phyloP scores from a whole-genome alignment of 768 basidiomycete species.

The Boletus speciosus region DNA sequence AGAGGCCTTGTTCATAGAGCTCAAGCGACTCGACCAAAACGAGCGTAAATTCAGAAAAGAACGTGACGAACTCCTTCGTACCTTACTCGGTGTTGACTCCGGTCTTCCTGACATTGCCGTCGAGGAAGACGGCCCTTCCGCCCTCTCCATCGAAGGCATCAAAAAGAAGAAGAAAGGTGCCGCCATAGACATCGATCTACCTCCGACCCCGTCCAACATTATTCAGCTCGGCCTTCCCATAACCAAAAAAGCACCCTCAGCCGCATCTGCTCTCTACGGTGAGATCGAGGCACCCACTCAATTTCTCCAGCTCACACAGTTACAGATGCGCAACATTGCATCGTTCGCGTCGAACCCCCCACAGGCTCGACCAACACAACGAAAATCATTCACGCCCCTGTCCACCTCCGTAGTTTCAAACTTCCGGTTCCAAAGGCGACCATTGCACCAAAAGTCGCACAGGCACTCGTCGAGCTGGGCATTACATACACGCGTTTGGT shows the following conservation, averaged over 20 bases:
- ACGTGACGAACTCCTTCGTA: constrained; percentile 81
- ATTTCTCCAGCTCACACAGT: constrained; percentile 14
- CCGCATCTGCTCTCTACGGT: constrained; percentile 63
- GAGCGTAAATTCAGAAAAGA: constrained; percentile 86
- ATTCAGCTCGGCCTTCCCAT: constrained; percentile 37
- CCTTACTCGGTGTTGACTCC: constrained; percentile 81
- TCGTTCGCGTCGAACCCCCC: constrained; percentile 61
- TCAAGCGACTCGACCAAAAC: constrained; percentile 92
- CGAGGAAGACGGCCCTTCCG: constrained; percentile 56
- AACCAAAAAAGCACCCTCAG: constrained; percentile 39
- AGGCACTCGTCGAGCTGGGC: constrained; percentile 73
- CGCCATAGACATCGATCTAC: constrained; percentile 31
- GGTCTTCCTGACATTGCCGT: constrained; percentile 71
- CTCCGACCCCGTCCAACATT: constrained; percentile 34
- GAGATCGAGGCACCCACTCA: constrained; percentile 4
- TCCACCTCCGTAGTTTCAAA: constrained; percentile 83
- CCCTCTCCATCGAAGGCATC: constrained; percentile 42
- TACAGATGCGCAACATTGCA: constrained; percentile 68
- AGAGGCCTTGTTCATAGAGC: constrained; percentile 89
- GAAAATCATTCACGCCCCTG: constrained; percentile 78
- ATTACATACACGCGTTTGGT: constrained; percentile 72
- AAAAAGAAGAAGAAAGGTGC: constrained; percentile 53
- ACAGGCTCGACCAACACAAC: constrained; percentile 39
- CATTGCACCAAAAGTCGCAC: constrained; percentile 70
- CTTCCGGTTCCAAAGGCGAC: constrained; percentile 75